These are phyloP conservation scores for Oldenlandia corymbosa DNA, from an alignment of 257 asterid species.

Conservation along the genomic window DNA sequence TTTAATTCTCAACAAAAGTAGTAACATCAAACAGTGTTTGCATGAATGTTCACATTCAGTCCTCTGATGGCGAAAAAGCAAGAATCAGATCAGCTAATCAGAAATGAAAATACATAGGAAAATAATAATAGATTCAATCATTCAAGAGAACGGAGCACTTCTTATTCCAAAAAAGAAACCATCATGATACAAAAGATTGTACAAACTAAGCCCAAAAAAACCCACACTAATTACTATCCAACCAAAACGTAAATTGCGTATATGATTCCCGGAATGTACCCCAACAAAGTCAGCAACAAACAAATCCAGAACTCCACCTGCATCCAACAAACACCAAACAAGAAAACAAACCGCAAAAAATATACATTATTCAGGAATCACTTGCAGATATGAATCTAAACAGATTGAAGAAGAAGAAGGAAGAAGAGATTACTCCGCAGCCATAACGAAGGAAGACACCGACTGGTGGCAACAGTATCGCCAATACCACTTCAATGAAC, in stretches of 20 bases:
- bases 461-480: slow-evolving; percentile 80
- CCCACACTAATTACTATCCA: slow-evolving; percentile 20
- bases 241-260: slow-evolving; percentile 77
- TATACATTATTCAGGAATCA: background rate
- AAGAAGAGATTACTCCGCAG: slow-evolving; percentile 61
- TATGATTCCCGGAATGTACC: slow-evolving; percentile 79
- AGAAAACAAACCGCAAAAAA: background rate
- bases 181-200: slow-evolving; percentile 5
- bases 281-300: slow-evolving; percentile 74
- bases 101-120: too few species aligned
- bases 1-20: too few species aligned
- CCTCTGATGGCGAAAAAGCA: too few species aligned
- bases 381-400: too few species aligned
- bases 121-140: too few species aligned
- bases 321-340: background rate
- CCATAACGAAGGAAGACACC: slow-evolving; percentile 96
- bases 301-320: slow-evolving; percentile 89
- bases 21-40: too few species aligned
- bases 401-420: background rate
- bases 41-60: too few species aligned
- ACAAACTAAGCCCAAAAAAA: background rate
- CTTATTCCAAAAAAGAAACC: background rate
- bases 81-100: too few species aligned
- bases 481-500: slow-evolving; percentile 71
- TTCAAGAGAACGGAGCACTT: background rate